Evolutionary conservation across 306 rosid species (phyloP).

Genomic region (Vicia villosa): DNA sequence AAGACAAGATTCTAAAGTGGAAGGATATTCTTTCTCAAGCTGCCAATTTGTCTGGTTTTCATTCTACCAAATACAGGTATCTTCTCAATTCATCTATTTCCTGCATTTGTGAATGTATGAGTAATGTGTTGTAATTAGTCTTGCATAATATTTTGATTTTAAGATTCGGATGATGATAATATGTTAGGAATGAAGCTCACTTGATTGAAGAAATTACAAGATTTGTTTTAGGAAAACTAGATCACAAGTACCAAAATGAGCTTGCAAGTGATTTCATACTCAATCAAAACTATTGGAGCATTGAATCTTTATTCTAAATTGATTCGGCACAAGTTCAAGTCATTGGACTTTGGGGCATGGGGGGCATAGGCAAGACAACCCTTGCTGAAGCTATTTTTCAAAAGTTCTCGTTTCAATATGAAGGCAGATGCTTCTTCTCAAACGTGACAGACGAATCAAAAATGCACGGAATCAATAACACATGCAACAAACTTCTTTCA

Average conservation of each 20-base stretch:
- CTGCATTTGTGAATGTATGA: not conserved
- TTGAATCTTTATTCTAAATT: not conserved
- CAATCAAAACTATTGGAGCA: not conserved
- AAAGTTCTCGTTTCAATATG: not conserved
- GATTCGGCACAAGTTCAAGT: not conserved
- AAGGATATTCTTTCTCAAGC: not conserved
- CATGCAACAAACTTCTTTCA: not conserved
- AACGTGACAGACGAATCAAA: not conserved
- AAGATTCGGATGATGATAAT: too few species aligned
- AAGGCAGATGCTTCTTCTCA: constrained; percentile 11
- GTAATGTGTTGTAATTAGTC: too few species aligned
- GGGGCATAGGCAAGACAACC: not conserved
- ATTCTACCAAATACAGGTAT: not conserved
- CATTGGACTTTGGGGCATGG: constrained; percentile 28
- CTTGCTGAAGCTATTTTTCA: constrained; percentile 24
- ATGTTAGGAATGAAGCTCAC: not conserved
- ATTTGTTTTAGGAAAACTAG: not conserved
- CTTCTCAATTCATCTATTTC: not conserved
- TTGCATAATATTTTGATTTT: not conserved
- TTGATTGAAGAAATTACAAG: not conserved
- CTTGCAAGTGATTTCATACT: not conserved
- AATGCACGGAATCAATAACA: not conserved
- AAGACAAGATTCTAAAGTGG: not conserved
- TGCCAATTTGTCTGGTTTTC: constrained; percentile 4
- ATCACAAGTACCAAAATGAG: not conserved